Evolutionary conservation across 331 rosid species (phyloP).

Genomic region (Telfairia occidentalis): DNA sequence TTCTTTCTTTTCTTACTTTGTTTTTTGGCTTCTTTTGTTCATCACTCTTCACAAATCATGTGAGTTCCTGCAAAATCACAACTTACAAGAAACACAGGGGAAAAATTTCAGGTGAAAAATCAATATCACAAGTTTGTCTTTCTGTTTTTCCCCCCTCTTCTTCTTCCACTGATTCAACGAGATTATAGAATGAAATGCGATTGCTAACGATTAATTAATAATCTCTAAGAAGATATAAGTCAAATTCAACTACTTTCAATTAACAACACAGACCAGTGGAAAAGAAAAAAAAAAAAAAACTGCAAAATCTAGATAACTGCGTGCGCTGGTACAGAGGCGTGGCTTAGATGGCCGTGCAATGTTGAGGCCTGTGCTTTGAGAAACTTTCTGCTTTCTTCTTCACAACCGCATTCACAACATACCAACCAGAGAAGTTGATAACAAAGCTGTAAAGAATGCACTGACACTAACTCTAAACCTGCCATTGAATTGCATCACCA

Average conservation of each 20-base stretch:
- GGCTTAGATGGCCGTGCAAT: slow-evolving; percentile 36
- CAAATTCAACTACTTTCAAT: slow-evolving; percentile 11
- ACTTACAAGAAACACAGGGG: slow-evolving; percentile 12
- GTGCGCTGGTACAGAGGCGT: slow-evolving; percentile 24
- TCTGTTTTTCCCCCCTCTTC: not conserved
- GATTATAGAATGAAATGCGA: not conserved
- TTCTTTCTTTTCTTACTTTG: not conserved
- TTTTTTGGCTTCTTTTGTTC: not conserved
- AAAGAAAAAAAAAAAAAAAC: slow-evolving; percentile 23
- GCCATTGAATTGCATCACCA: slow-evolving; percentile 40
- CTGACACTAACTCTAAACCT: not conserved
- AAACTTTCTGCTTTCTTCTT: slow-evolving; percentile 9
- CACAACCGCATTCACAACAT: slow-evolving; percentile 17
- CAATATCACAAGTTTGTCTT: not conserved
- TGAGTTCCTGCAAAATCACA: slow-evolving; percentile 9
- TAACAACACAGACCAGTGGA: slow-evolving; percentile 22
- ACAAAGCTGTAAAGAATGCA: not conserved
- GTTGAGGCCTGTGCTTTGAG: slow-evolving; percentile 37
- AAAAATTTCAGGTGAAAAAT: not conserved
- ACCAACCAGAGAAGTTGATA: not conserved
- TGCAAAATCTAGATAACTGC: slow-evolving; percentile 17
- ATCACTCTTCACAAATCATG: not conserved
- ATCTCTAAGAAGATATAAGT: not conserved
- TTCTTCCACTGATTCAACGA: not conserved
- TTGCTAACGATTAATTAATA: not conserved